Base-by-base conservation (phyloP, 257 asterid species). In the Fraxinus quadrangulata region DNA sequence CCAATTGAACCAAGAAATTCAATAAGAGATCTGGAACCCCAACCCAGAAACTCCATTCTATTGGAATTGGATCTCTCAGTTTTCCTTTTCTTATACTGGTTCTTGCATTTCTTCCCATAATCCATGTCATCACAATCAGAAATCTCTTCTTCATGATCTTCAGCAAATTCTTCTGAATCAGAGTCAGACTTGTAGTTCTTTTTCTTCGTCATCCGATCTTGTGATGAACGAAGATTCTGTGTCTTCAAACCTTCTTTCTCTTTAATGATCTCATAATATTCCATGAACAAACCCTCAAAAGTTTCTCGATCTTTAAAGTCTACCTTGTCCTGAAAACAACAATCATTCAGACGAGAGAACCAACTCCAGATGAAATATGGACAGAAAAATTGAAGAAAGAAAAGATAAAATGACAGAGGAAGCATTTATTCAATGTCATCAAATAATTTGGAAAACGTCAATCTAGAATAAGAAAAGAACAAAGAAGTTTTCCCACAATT, bases 11-110 rank as follows among this genome's bases (percentile, higher is more conserved):
- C 72, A 49, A 94, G 93, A 79, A 94, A 94, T 54, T 84, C 82
- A n/a, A 89, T 79, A 36, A 94, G 98, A 76, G 92, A 45, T 67
- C 75, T 88, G 40, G 98, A 92, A 51, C 87, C 97, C 98, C 98
- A 92, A 66, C 97, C 96, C 73, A 75, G n/a, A 70, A 91, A 94
- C 75, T 82, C 87, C 81, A 69, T 67, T 79, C 80, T 82, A 70
- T 83, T 83, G 77, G 89, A 84, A 80, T 77, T 88, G 63, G 73
- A 77, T 70, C 72, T 73, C 84, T 67, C 78, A 37, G 72, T 73
- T 83, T 65, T 81, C 78, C 80, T 88, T 75, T 31, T 87, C 71
- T 67, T 85, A 5, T 24, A 81, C 31, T 10, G 63, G 78, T 12
- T 83, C 79, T 72, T 81, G 66, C 42, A 19, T 54, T 71, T 81